Conservation (phyloP, 1,284 basidiomycete genomes). For the Marasmius tenuissimus region DNA sequence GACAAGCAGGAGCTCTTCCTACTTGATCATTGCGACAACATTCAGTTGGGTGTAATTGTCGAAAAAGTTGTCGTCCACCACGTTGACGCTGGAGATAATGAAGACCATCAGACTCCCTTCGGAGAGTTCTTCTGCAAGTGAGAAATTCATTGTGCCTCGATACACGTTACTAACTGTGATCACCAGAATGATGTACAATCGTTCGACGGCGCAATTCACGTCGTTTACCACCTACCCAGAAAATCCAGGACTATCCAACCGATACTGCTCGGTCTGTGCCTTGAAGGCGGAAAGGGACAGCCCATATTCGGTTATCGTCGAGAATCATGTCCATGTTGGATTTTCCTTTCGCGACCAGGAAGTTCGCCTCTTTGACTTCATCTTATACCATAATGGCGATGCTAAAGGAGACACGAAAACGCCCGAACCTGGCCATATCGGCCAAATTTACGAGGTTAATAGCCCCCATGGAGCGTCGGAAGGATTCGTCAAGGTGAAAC, state of each 20-base stretch:
- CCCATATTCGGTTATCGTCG: constrained; percentile 12
- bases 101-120: constrained; percentile 19
- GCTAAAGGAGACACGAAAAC: neutral
- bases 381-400: constrained; percentile 37
- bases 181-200: constrained; percentile 25
- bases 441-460: constrained; percentile 4
- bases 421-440: constrained; percentile 29
- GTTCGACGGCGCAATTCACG: constrained; percentile 28
- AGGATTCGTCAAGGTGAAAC: constrained; percentile 1
- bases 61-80: constrained; percentile 46
- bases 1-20: constrained; percentile 66
- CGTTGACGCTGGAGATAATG: neutral
- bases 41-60: constrained; percentile 38
- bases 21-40: constrained; percentile 49
- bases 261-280: constrained; percentile 54
- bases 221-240: constrained; percentile 33
- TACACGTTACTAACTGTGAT: neutral
- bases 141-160: constrained; percentile 12
- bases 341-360: constrained; percentile 39
- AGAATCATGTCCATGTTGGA: constrained; percentile 32
- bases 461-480: neutral
- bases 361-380: constrained; percentile 59
- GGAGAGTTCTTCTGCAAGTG: constrained; percentile 64
- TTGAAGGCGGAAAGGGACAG: constrained; percentile 26
- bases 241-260: constrained; percentile 32